Evolutionary conservation across 805 yeast species (phyloP).

Genomic region (Hermanozyma aechmeae): DNA sequence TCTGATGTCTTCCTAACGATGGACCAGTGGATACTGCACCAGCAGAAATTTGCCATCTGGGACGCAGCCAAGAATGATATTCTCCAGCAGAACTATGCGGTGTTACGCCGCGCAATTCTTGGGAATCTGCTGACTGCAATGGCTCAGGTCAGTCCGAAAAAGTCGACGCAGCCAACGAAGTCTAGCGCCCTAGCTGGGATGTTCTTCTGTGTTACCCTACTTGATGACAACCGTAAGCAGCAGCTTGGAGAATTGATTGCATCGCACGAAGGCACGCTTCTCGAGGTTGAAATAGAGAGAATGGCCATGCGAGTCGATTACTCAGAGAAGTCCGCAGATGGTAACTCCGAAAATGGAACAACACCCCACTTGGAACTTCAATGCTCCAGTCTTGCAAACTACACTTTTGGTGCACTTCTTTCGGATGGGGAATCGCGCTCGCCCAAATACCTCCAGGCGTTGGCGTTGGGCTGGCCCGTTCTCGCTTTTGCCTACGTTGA

Average conservation of each 20-base stretch:
- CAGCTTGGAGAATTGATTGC: slow-evolving; percentile 25
- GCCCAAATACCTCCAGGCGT: slow-evolving; percentile 64
- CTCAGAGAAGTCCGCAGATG: no score
- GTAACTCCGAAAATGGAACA: no score
- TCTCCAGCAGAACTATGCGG: slow-evolving; percentile 8
- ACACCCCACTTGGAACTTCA: no score
- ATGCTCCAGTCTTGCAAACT: no score
- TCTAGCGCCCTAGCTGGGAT: slow-evolving; percentile 3
- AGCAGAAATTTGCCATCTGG: slow-evolving; percentile 18
- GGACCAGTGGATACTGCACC: slow-evolving; percentile 29
- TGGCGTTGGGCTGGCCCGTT: slow-evolving; percentile 84
- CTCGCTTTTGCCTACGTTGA: slow-evolving; percentile 48
- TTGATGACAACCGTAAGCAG: slow-evolving; percentile 22
- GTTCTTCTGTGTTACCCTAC: slow-evolving; percentile 28
- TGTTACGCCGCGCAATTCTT: slow-evolving; percentile 1
- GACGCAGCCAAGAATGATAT: slow-evolving; percentile 14
- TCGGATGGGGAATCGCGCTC: slow-evolving; percentile 54
- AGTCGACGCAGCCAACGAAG: slow-evolving; percentile 2
- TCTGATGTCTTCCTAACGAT: slow-evolving; percentile 29
- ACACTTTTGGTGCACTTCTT: slow-evolving; percentile 56
- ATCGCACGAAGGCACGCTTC: slow-evolving; percentile 33
- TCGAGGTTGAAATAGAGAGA: no score
- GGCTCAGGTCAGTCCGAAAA: slow-evolving; percentile 1
- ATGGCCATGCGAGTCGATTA: no score
- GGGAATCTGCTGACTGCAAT: neutral